Evolutionary conservation across 2,329 filamentous ascomycete species (phyloP).

Genomic region (Dothiorella sarmentorum): DNA sequence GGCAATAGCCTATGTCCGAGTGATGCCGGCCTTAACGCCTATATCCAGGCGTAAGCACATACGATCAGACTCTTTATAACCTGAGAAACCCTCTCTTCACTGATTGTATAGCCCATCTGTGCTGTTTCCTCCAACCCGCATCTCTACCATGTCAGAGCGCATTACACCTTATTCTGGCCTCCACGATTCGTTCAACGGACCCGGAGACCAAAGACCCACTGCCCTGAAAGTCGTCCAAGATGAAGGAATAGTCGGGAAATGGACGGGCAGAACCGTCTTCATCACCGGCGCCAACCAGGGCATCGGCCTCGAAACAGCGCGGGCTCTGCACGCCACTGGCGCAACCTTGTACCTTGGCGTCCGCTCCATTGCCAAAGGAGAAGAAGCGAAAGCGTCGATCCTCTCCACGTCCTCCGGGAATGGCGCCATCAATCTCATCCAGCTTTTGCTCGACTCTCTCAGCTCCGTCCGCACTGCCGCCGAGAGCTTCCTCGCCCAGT

Average conservation of each 20-base stretch:
- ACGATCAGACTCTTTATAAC: background rate
- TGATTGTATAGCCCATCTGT: background rate
- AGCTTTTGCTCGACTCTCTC: conserved; percentile 38
- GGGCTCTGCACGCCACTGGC: conserved; percentile 23
- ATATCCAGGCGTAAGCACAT: too few relatives aligned
- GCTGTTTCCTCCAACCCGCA: background rate
- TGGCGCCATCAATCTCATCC: conserved; percentile 32
- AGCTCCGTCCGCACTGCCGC: conserved; percentile 36
- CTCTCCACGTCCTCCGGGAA: conserved; percentile 35
- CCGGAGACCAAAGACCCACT: conserved; percentile 42
- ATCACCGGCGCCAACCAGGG: conserved; percentile 29
- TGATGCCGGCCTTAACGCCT: too few relatives aligned
- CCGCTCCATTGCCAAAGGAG: conserved; percentile 24
- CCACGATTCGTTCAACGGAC: conserved; percentile 28
- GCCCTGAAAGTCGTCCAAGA: conserved; percentile 41
- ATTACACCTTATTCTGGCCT: conserved; percentile 21
- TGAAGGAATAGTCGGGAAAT: conserved; percentile 28
- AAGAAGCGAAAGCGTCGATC: conserved; percentile 26
- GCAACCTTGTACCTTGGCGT: conserved; percentile 30
- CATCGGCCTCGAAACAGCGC: conserved; percentile 18
- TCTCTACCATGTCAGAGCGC: background rate
- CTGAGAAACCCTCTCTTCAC: too few relatives aligned
- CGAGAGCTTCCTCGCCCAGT: conserved; percentile 23
- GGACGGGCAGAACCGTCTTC: conserved; percentile 1
- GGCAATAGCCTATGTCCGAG: too few relatives aligned